Base-by-base conservation (phyloP, 169 alveolate genomes). In the Plasmodium malariae region DNA sequence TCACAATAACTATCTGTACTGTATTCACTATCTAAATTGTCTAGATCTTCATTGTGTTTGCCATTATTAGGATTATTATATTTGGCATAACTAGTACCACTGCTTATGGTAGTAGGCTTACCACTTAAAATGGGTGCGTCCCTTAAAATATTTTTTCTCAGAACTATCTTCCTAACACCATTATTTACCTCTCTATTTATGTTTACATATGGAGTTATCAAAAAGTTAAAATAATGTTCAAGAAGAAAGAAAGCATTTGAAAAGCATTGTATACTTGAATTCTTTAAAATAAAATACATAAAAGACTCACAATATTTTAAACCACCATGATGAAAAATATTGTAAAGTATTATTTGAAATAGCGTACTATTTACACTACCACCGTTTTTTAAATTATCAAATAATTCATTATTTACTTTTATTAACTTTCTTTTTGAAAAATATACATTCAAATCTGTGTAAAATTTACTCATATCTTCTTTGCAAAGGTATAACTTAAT, bases 231-330 rank as follows among this genome's bases (percentile, higher is more conserved):
- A 54, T 60, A 74, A 32, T 37, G 11, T 32, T 74, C 88, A n/a
- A 74, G 74, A 4, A 74, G 17, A 40, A 62, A 62, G 12, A 74
- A 36, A 0, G 88, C 59, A 17, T 24, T 74, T 0, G 74, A 60
- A 43, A 74, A 74, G 26, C 30, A 28, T 11, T 59, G 7, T 3
- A 40, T 32, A 34, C 60, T 26, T 21, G 34, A 0, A 83, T 83
- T 83, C 51, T 51, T 67, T 83, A 83, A 67, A 4, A 83, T 40
- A 67, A 83, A 83, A 83, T 83, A 83, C 12, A 83, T 65, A 7
- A 83, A 45, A 17, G 60, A 54, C 67, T 83, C 91, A 67, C 91
- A 83, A 30, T 67, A 32, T 14, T 48, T 83, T 26, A 83, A 51
- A 30, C 55, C 73, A 48, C 67, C 45, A 12, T 83, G 4, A 36